A percentile compares a stretch with the other conserved stretches of the same genome.
These are phyloP conservation scores for Sarocladiaceae sp. DNA, from an alignment of 2,329 filamentous ascomycete genomes.

Conservation along the genomic window DNA sequence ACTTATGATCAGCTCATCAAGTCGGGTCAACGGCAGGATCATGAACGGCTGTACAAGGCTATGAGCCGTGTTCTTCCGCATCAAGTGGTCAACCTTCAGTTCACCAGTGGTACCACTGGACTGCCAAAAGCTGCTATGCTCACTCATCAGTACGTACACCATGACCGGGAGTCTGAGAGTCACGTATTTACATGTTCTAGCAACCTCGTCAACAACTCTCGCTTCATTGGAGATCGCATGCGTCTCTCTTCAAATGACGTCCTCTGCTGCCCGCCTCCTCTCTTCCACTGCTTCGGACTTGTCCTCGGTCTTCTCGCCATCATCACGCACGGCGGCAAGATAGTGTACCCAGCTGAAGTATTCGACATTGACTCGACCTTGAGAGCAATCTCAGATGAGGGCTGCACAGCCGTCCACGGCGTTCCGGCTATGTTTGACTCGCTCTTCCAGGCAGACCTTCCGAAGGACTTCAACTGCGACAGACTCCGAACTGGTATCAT, in stretches of 20 bases:
- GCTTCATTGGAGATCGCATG: conserved; percentile 73
- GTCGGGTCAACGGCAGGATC: conserved; percentile 43
- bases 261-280: conserved; percentile 75
- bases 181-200: conserved; percentile 23
- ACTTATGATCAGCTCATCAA: conserved; percentile 57
- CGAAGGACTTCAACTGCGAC: conserved; percentile 38
- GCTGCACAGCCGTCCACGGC: conserved; percentile 72
- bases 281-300: conserved; percentile 84
- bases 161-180: neutral
- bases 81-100: conserved; percentile 70
- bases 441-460: conserved; percentile 43
- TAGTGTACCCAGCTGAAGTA: conserved; percentile 71
- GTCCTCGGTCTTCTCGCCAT: conserved; percentile 70
- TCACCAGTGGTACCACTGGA: conserved; percentile 72
- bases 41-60: conserved; percentile 46
- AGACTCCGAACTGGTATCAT: conserved; percentile 72
- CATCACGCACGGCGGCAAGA: conserved; percentile 70
- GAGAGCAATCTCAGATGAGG: conserved; percentile 60
- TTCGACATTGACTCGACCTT: conserved; percentile 67
- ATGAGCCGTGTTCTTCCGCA: conserved; percentile 55
- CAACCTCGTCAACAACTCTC: conserved; percentile 61
- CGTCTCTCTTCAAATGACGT: conserved; percentile 61
- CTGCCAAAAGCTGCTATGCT: conserved; percentile 72
- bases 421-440: conserved; percentile 84
- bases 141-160: conserved; percentile 57